These are phyloP conservation scores for Xylariales sp. DNA, from an alignment of 2,329 filamentous ascomycete genomes.

Conservation along the genomic window DNA sequence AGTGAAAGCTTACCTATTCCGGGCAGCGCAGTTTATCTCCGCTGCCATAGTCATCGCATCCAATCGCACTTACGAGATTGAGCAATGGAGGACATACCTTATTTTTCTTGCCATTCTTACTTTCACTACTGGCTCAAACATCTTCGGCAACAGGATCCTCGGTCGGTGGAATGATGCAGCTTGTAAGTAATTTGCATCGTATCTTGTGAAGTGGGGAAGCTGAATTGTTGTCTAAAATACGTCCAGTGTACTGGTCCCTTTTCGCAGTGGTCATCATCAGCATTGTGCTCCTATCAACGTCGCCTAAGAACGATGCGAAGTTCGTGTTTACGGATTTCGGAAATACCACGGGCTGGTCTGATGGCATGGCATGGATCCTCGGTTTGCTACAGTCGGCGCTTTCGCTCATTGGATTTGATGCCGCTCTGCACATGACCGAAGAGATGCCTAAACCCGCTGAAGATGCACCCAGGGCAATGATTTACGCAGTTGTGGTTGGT, in stretches of 20 bases:
- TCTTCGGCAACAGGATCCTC: constrained; percentile 35
- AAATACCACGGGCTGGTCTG: constrained; percentile 41
- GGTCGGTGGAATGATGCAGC: constrained; percentile 37
- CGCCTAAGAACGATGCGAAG: constrained; percentile 32
- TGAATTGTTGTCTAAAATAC: too few relatives aligned
- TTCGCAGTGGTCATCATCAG: constrained; percentile 37
- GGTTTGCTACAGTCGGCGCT: constrained; percentile 36
- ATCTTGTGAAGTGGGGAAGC: too few relatives aligned
- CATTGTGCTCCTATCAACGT: constrained; percentile 35
- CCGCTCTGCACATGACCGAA: constrained; percentile 39
- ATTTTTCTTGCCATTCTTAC: constrained; percentile 35
- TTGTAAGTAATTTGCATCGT: constrained; percentile 20
- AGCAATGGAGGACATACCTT: constrained; percentile 34
- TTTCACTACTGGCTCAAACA: constrained; percentile 32
- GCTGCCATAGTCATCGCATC: constrained; percentile 36
- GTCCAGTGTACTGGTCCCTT: constrained; percentile 37
- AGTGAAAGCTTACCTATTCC: background rate
- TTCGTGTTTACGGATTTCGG: constrained; percentile 39
- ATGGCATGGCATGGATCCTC: constrained; percentile 42
- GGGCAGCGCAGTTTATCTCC: constrained; percentile 36
- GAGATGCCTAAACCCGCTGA: constrained; percentile 37
- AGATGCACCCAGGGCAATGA: constrained; percentile 36
- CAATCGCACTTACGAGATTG: constrained; percentile 29
- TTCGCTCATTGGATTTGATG: constrained; percentile 38
- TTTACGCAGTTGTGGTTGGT: constrained; percentile 37